These are phyloP conservation scores for Moelleriella libera DNA, from an alignment of 2,329 filamentous ascomycete species.

Conservation along the genomic window DNA sequence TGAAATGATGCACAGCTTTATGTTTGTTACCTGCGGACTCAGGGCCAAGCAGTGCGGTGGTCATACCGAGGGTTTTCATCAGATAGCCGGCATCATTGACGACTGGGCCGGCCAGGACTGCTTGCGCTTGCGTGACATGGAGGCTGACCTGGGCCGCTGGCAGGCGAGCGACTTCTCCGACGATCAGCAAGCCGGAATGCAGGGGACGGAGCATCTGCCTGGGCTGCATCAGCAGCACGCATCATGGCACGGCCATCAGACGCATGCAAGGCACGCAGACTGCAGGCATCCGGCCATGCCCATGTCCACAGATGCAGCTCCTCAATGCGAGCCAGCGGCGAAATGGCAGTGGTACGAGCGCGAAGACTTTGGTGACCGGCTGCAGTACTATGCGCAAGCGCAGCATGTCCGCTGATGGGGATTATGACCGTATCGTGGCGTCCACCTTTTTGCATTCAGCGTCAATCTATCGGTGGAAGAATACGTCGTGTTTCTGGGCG, in stretches of 20 bases:
- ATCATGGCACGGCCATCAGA: constrained; percentile 1
- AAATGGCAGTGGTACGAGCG: constrained; percentile 20
- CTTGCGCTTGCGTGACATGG: constrained; percentile 43
- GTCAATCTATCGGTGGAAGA: too few species aligned
- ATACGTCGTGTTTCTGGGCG: too few species aligned
- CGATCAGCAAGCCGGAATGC: background rate
- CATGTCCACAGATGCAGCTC: background rate
- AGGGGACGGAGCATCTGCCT: background rate
- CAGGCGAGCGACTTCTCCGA: constrained; percentile 12
- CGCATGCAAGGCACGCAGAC: background rate
- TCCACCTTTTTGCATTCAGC: background rate
- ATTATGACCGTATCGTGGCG: background rate
- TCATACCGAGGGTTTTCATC: constrained; percentile 44
- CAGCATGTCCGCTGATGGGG: constrained; percentile 15
- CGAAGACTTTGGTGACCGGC: constrained; percentile 16
- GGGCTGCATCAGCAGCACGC: background rate
- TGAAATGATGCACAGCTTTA: constrained; percentile 53
- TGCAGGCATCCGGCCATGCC: background rate
- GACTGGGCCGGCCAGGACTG: constrained; percentile 42
- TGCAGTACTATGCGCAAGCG: constrained; percentile 10
- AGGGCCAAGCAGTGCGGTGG: constrained; percentile 39
- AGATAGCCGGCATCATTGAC: constrained; percentile 46
- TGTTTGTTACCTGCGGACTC: constrained; percentile 49
- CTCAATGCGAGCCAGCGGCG: constrained; percentile 7
- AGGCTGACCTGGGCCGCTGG: constrained; percentile 46